Base-by-base conservation (phyloP, 2,329 filamentous ascomycete genomes). In the Aureobasidium sp. region DNA sequence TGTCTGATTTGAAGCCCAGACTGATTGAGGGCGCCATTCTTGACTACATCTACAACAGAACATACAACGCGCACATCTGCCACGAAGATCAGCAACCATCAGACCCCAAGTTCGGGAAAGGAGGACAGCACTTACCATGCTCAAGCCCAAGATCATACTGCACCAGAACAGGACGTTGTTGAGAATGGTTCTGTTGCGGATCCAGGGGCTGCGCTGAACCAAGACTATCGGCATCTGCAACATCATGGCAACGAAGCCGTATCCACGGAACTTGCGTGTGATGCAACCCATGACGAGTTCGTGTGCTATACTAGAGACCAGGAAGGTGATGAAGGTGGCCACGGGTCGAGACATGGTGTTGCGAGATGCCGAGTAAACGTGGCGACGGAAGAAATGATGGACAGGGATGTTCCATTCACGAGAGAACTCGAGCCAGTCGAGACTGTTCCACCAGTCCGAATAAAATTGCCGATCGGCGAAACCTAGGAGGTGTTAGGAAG, bases 281-380 rank as follows among this genome's bases (percentile, higher is more conserved):
- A 99, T 97, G 74, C 93, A 97, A 8, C 89, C 91, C 89, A 99
- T 96, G 70, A 99, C 90, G 62, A 99, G 83, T 75, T 99, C 94
- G 72, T 97, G 94, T 17, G 91, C 91, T 25, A 96, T 72, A 39
- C 94, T 90, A 63, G 87, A 92, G 69, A 97, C 88, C 62, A 97
- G 77, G 71, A 99, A 97, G 0, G 94, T 97, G 67, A 96, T 89
- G 64, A 91, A 77, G 29, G 92, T 97, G 29, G 94, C 92, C 62
- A 88, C 80, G 17, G 83, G 81, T 62, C 87, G 85, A 22, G 90
- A 92, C 69, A 95, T 87, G 68, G 88, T 86, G 14, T 87, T 85
- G 11, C 89, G 82, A 14, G 87, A 89, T 1, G 91, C 91, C 62
- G 86, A 88, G 76, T 97, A 99, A 66, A 99, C 93, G 75, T 99